These are phyloP conservation scores for Ulmus americana DNA, from an alignment of 331 rosid species.

Conservation along the genomic window DNA sequence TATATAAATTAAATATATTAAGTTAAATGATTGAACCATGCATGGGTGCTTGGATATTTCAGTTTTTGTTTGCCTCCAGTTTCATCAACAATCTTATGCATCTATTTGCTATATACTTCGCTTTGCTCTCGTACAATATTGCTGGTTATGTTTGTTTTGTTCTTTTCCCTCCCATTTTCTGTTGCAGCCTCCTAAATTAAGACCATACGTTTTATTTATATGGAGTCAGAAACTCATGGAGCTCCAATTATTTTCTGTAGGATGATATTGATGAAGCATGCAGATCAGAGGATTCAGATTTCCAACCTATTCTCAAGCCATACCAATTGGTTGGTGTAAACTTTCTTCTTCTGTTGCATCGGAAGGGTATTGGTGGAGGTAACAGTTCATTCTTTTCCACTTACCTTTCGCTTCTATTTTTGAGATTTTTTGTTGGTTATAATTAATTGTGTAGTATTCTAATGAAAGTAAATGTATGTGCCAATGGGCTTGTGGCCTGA, in stretches of 20 bases:
- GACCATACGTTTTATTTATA: neutral
- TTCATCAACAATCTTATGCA: neutral
- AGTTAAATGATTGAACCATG: neutral
- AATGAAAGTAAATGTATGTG: neutral
- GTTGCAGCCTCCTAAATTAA: neutral
- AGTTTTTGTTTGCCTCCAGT: neutral
- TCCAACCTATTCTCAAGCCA: slow-evolving; percentile 86
- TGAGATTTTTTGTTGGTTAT: neutral
- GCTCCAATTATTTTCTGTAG: slow-evolving; percentile 30
- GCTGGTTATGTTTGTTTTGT: neutral
- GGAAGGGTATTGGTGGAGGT: slow-evolving; percentile 92
- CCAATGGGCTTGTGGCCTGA: neutral
- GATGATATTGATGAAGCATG: slow-evolving; percentile 83
- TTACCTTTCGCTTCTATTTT: slow-evolving; percentile 4
- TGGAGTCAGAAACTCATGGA: slow-evolving; percentile 3
- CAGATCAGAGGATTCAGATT: slow-evolving; percentile 64
- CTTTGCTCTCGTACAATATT: too few relatives aligned
- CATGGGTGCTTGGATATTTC: neutral
- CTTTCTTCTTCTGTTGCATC: slow-evolving; percentile 77
- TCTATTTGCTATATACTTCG: too few relatives aligned
- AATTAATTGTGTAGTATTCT: neutral
- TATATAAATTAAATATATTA: neutral
- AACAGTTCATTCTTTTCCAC: slow-evolving; percentile 8
- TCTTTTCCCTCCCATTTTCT: neutral
- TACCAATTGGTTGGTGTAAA: slow-evolving; percentile 95